phyloP scores from a whole-genome alignment of 163 green algal species.

The Chlamydomonas reinhardtii region DNA sequence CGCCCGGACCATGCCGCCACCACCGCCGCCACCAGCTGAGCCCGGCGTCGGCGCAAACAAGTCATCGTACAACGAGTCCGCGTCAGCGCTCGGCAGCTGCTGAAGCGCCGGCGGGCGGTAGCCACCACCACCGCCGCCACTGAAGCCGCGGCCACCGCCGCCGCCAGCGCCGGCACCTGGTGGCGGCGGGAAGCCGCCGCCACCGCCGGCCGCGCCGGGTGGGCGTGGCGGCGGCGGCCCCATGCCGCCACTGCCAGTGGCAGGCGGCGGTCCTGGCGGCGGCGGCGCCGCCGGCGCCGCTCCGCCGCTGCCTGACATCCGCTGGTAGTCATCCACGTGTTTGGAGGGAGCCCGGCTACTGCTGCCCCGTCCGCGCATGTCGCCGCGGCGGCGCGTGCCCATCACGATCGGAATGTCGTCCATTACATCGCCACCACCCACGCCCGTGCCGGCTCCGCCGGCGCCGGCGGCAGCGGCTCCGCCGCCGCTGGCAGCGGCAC shows the following conservation, averaged over 20 bases:
- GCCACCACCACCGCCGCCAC: neutral
- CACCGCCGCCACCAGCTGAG: neutral
- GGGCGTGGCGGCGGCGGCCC: slow-evolving; percentile 31
- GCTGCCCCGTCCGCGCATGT: slow-evolving; percentile 12
- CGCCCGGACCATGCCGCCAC: neutral
- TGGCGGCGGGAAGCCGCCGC: neutral
- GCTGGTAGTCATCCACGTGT: slow-evolving; percentile 47
- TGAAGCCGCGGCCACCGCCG: neutral
- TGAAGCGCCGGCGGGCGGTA: slow-evolving; percentile 5
- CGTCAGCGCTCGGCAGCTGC: slow-evolving; percentile 35
- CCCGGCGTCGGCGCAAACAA: slow-evolving; percentile 16
- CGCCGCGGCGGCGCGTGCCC: slow-evolving; percentile 26
- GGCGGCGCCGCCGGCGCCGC: neutral
- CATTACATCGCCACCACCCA: neutral
- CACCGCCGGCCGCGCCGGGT: neutral
- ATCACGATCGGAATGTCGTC: slow-evolving; percentile 41
- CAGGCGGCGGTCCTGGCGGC: too few species aligned
- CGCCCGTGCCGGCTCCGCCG: neutral
- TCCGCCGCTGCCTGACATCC: neutral
- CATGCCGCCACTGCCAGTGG: neutral
- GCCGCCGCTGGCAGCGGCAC: neutral
- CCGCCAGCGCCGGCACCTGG: neutral
- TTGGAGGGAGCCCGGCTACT: slow-evolving; percentile 34
- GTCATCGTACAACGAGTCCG: slow-evolving; percentile 39
- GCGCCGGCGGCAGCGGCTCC: neutral